Conservation (phyloP, 2,329 filamentous ascomycete genomes). For the Chlorencoelia australis region DNA sequence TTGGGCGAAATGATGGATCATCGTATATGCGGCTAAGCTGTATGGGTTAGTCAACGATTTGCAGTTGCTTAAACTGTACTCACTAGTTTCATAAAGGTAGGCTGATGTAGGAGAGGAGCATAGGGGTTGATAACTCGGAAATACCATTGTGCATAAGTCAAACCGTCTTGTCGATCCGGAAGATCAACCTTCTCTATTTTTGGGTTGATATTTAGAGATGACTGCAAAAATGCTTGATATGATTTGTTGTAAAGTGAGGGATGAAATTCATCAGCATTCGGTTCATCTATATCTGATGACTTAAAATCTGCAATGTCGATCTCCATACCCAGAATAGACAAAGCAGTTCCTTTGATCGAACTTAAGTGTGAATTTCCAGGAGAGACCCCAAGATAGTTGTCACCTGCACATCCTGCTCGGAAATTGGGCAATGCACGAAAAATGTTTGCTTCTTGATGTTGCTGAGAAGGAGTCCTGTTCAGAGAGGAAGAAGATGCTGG, state of each 20-base stretch:
- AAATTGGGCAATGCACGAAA: conserved; percentile 19
- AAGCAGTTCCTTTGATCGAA: conserved; percentile 63
- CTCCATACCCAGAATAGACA: conserved; percentile 71
- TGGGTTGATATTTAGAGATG: conserved; percentile 50
- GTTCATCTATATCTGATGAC: conserved; percentile 56
- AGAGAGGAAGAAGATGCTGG: conserved; percentile 8
- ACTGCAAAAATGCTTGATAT: conserved; percentile 57
- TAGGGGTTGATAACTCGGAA: conserved; percentile 64
- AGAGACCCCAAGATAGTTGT: conserved; percentile 55
- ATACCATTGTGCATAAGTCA: conserved; percentile 65
- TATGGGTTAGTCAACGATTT: conserved; percentile 4
- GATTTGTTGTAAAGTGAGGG: conserved; percentile 59
- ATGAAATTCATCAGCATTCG: conserved; percentile 30
- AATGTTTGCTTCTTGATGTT: conserved; percentile 18
- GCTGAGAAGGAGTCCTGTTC: background rate
- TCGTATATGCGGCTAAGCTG: conserved; percentile 60
- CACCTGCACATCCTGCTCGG: conserved; percentile 33
- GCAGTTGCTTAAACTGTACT: conserved; percentile 19
- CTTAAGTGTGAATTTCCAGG: conserved; percentile 54
- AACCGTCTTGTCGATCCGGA: conserved; percentile 53
- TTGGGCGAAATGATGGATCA: conserved; percentile 52
- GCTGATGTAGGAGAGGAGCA: conserved; percentile 67
- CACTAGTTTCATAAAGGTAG: conserved; percentile 60
- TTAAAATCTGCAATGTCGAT: conserved; percentile 70
- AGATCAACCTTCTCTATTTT: conserved; percentile 45